Conservation (phyloP, 805 yeast species). For the Saccharomycopsis sp. region DNA sequence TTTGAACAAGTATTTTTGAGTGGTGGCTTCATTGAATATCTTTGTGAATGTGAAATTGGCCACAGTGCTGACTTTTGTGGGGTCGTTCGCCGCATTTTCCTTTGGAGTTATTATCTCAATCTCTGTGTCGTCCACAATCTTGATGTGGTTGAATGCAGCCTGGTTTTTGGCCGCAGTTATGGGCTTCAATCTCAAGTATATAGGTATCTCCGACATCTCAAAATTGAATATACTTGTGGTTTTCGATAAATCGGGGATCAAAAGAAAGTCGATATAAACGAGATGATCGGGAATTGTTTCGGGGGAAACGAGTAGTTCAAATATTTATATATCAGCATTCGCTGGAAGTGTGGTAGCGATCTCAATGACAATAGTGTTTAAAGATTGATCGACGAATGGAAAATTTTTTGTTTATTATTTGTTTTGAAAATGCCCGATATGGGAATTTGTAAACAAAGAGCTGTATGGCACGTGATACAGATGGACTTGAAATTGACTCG, state of each 20-base stretch:
- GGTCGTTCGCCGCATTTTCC: slow-evolving; percentile 22
- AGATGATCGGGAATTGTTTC: neutral
- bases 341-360: neutral
- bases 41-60: slow-evolving; percentile 26
- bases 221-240: neutral
- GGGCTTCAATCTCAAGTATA: slow-evolving; percentile 17
- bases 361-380: slow-evolving; percentile 1
- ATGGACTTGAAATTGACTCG: too few relatives aligned
- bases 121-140: slow-evolving; percentile 24
- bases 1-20: slow-evolving; percentile 34
- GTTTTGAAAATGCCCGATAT: neutral
- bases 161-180: slow-evolving; percentile 1
- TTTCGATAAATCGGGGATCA: slow-evolving; percentile 4
- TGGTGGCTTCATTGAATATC: slow-evolving; percentile 27
- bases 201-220: slow-evolving; percentile 9
- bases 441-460: neutral
- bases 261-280: neutral
- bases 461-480: neutral
- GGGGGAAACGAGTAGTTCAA: slow-evolving; percentile 5
- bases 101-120: slow-evolving; percentile 26
- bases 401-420: slow-evolving; percentile 1
- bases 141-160: slow-evolving; percentile 21
- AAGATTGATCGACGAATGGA: neutral
- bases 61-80: neutral
- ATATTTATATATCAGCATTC: slow-evolving; percentile 2